Evolutionary conservation across 192 early-diverging fungal species (phyloP).

Genomic region (Coemansia asiatica): DNA sequence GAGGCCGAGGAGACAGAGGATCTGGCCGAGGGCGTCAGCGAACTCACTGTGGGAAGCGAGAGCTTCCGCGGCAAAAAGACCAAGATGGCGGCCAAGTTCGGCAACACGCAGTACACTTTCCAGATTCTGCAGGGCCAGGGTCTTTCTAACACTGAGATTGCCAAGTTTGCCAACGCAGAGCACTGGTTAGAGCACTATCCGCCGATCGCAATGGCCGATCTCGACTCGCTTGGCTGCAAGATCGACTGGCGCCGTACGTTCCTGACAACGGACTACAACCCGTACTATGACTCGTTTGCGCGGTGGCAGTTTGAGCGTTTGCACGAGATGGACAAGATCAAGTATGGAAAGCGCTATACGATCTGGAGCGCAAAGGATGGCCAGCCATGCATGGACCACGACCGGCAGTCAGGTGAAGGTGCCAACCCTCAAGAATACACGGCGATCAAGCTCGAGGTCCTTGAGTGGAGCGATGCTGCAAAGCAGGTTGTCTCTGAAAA

Average conservation of each 20-base stretch:
- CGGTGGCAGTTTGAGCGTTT: slow-evolving; percentile 98
- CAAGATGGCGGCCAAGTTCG: slow-evolving; percentile 87
- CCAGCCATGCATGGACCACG: slow-evolving; percentile 99
- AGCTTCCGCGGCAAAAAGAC: slow-evolving; percentile 62
- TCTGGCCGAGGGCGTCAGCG: slow-evolving; percentile 46
- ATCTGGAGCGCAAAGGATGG: slow-evolving; percentile 94
- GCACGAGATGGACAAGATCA: slow-evolving; percentile 73
- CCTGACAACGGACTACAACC: slow-evolving; percentile 96
- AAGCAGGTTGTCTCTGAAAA: slow-evolving; percentile 47
- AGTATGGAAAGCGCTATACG: slow-evolving; percentile 95
- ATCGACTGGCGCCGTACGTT: slow-evolving; percentile 97
- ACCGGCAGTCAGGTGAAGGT: slow-evolving; percentile 90
- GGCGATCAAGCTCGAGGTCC: slow-evolving; percentile 87
- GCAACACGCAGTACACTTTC: slow-evolving; percentile 88
- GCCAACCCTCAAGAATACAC: slow-evolving; percentile 95
- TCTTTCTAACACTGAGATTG: slow-evolving; percentile 84
- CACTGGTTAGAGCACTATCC: slow-evolving; percentile 97
- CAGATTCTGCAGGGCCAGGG: slow-evolving; percentile 93
- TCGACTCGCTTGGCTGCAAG: slow-evolving; percentile 74
- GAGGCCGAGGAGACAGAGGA: slow-evolving; percentile 33
- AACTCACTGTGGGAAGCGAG: slow-evolving; percentile 50
- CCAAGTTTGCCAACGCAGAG: slow-evolving; percentile 84
- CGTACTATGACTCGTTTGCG: slow-evolving; percentile 97
- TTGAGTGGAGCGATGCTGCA: slow-evolving; percentile 62
- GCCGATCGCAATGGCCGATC: slow-evolving; percentile 76